Evolutionary conservation across 768 basidiomycete species (phyloP).

Genomic region (Cyclocybe aegerita): DNA sequence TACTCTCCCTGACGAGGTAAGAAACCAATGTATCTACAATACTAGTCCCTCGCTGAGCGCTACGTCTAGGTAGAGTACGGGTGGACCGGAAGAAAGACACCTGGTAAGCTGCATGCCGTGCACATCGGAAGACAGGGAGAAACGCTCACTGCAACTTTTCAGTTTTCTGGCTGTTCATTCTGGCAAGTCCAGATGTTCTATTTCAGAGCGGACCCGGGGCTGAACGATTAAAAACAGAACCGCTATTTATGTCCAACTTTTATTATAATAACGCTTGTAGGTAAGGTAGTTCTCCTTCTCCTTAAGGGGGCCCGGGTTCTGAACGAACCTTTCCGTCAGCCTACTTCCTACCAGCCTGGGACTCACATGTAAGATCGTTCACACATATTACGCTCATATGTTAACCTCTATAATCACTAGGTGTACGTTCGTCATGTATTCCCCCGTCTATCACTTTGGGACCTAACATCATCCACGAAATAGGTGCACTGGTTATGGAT

Average conservation of each 20-base stretch:
- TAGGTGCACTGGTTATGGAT: slow-evolving; percentile 5
- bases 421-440: neutral
- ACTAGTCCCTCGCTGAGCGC: no score
- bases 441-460: neutral
- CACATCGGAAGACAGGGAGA: neutral
- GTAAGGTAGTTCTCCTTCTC: neutral
- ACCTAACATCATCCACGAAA: no score
- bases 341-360: neutral
- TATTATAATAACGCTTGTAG: slow-evolving; percentile 4
- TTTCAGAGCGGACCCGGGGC: neutral
- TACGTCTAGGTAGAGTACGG: slow-evolving; percentile 1
- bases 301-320: no score
- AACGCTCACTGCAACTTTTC: no score
- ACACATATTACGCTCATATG: no score
- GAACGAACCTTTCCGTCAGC: neutral
- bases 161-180: slow-evolving; percentile 8
- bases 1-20: slow-evolving; percentile 7
- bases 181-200: neutral
- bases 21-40: no score
- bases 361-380: neutral
- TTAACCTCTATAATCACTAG: no score
- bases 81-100: slow-evolving; percentile 5
- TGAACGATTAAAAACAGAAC: neutral
- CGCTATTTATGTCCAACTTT: slow-evolving; percentile 5
- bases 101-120: neutral